Conservation (phyloP, 768 basidiomycete genomes). For the Tricholomella constricta region DNA sequence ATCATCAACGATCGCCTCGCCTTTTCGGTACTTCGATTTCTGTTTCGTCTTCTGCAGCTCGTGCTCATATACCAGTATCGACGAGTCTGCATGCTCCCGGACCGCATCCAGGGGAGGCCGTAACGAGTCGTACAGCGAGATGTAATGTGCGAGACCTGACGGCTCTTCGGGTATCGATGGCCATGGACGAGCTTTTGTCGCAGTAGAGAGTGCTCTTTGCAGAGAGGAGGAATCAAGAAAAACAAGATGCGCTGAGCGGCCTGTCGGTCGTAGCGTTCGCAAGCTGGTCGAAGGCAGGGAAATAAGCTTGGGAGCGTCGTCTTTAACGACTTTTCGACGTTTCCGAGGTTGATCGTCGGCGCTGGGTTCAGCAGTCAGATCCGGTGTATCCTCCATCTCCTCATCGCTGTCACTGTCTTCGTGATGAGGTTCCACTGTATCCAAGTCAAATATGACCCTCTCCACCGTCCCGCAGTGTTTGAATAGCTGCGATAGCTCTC, state of each 20-base stretch:
- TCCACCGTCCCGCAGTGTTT: slow-evolving; percentile 78
- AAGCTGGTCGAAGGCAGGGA: slow-evolving; percentile 58
- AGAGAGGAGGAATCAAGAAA: slow-evolving; percentile 76
- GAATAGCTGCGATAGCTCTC: slow-evolving; percentile 79
- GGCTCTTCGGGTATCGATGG: slow-evolving; percentile 56
- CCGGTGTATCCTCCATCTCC: slow-evolving; percentile 40
- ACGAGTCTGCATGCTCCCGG: slow-evolving; percentile 78
- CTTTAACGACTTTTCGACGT: slow-evolving; percentile 41
- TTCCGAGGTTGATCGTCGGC: slow-evolving; percentile 39
- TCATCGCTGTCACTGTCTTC: slow-evolving; percentile 44
- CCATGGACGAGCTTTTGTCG: slow-evolving; percentile 64
- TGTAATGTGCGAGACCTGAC: slow-evolving; percentile 73
- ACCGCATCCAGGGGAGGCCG: slow-evolving; percentile 77
- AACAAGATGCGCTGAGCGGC: slow-evolving; percentile 69
- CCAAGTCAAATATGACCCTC: slow-evolving; percentile 63
- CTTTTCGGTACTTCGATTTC: slow-evolving; percentile 70
- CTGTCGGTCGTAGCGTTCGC: slow-evolving; percentile 63
- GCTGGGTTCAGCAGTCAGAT: slow-evolving; percentile 26
- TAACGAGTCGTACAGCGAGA: slow-evolving; percentile 58
- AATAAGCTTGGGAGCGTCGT: slow-evolving; percentile 50
- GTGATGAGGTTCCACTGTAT: slow-evolving; percentile 42
- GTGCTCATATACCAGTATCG: slow-evolving; percentile 77
- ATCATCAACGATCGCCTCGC: slow-evolving; percentile 89
- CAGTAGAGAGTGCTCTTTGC: slow-evolving; percentile 58
- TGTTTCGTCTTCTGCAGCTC: slow-evolving; percentile 61